These are phyloP conservation scores for Fusarium stilboides DNA, from an alignment of 2,329 filamentous ascomycete genomes.

Conservation along the genomic window DNA sequence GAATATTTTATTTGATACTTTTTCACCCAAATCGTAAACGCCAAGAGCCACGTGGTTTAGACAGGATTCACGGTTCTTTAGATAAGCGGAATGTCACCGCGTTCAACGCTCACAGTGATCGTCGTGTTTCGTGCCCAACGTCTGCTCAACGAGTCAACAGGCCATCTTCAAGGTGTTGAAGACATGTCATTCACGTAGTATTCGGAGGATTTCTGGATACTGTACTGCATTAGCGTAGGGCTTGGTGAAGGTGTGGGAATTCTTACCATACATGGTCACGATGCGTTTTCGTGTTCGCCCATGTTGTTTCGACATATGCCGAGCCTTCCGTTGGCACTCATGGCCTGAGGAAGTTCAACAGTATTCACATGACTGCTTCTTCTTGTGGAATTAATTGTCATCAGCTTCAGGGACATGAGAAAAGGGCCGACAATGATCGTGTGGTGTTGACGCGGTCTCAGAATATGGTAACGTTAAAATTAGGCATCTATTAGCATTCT, in stretches of 20 bases:
- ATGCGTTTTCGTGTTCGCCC: conserved; percentile 5
- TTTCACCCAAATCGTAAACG: too few species aligned
- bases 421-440: conserved; percentile 14
- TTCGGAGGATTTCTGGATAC: conserved; percentile 22
- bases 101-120: neutral
- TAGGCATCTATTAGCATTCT: too few species aligned
- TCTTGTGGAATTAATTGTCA: neutral
- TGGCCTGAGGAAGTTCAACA: too few species aligned
- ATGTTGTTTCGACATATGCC: conserved; percentile 8
- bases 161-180: neutral
- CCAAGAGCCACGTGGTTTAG: neutral
- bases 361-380: too few species aligned
- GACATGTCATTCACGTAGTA: neutral
- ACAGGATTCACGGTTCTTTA: neutral
- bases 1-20: neutral
- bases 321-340: conserved; percentile 6
- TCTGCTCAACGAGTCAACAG: neutral
- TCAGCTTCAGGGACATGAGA: neutral
- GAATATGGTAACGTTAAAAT: too few species aligned
- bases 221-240: neutral
- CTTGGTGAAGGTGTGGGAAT: neutral
- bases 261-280: conserved; percentile 3
- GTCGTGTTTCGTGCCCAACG: neutral
- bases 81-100: neutral
- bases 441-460: too few species aligned